Evolutionary conservation across 352 stramenopile genomes (phyloP).

Genomic region (Phytophthora aleatoria): DNA sequence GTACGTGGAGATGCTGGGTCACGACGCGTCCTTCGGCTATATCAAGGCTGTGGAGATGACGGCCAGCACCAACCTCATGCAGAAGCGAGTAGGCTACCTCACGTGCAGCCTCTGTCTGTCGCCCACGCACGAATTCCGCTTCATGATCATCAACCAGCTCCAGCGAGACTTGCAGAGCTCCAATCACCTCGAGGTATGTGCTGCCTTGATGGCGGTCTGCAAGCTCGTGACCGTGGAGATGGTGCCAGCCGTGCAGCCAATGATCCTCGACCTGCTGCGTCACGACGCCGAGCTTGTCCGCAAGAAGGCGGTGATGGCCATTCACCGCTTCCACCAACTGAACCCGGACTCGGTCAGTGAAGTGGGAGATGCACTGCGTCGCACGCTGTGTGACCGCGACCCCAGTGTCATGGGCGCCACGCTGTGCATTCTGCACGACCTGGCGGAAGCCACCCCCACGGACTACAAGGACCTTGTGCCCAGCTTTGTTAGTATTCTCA

Average conservation of each 20-base stretch:
- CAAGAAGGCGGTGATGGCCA: slow-evolving; percentile 99
- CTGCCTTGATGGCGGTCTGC: slow-evolving; percentile 95
- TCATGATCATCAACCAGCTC: slow-evolving; percentile 99
- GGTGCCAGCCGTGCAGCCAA: slow-evolving; percentile 95
- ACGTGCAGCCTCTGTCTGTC: slow-evolving; percentile 95
- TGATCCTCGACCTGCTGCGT: slow-evolving; percentile 95
- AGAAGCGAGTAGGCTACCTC: slow-evolving; percentile 98
- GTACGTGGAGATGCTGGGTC: slow-evolving; percentile 99
- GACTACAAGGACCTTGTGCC: slow-evolving; percentile 99
- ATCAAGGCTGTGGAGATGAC: slow-evolving; percentile 98
- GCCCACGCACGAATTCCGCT: slow-evolving; percentile 99
- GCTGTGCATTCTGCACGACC: slow-evolving; percentile 93
- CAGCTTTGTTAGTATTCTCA: slow-evolving; percentile 98
- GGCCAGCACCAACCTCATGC: slow-evolving; percentile 96
- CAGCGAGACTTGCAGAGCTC: slow-evolving; percentile 93
- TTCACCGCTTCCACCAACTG: slow-evolving; percentile 99
- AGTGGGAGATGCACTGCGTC: slow-evolving; percentile 92
- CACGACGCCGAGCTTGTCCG: slow-evolving; percentile 97
- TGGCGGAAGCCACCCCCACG: slow-evolving; percentile 88
- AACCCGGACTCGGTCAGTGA: slow-evolving; percentile 92
- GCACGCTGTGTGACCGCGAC: slow-evolving; percentile 98
- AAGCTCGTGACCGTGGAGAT: slow-evolving; percentile 98
- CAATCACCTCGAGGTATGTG: slow-evolving; percentile 94
- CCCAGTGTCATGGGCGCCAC: slow-evolving; percentile 98
- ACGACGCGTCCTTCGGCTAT: slow-evolving; percentile 99